phyloP scores from a whole-genome alignment of 2,329 filamentous ascomycete genomes.

The Ophiobolus disseminans region DNA sequence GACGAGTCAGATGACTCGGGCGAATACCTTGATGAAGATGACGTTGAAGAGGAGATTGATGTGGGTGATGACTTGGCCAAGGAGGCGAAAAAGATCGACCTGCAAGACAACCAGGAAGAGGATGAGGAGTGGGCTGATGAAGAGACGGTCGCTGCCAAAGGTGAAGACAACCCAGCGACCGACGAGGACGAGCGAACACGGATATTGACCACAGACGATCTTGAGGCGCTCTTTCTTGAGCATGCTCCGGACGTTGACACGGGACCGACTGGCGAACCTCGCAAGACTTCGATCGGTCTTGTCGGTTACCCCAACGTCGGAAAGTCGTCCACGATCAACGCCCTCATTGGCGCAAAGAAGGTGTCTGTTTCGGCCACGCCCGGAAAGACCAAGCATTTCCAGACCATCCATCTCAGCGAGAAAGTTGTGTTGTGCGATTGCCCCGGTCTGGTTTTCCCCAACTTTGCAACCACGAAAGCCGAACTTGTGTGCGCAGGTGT shows the following conservation, averaged over 20 bases:
- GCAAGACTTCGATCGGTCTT: conserved; percentile 87
- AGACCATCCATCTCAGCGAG: conserved; percentile 93
- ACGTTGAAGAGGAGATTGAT: conserved; percentile 52
- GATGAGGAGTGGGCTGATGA: conserved; percentile 52
- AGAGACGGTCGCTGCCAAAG: conserved; percentile 46
- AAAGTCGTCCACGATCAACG: conserved; percentile 99
- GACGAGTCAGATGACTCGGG: conserved; percentile 50
- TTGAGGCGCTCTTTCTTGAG: conserved; percentile 85
- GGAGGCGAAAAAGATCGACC: conserved; percentile 54
- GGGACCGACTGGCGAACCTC: conserved; percentile 56
- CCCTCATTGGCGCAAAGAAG: conserved; percentile 97
- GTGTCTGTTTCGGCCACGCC: conserved; percentile 97
- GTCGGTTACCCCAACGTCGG: conserved; percentile 99
- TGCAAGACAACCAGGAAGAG: conserved; percentile 54
- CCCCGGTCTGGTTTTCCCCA: conserved; percentile 96
- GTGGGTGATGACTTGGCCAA: conserved; percentile 57
- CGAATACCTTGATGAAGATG: conserved; percentile 52
- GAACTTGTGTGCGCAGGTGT: conserved; percentile 96
- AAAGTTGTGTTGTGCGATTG: conserved; percentile 95
- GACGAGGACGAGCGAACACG: conserved; percentile 60
- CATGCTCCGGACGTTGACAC: conserved; percentile 69
- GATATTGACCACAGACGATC: conserved; percentile 90
- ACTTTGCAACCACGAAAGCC: conserved; percentile 95
- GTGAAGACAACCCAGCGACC: conserved; percentile 44
- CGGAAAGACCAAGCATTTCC: conserved; percentile 99